Evolutionary conservation across 306 rosid species (phyloP).

Genomic region (Begonia loranthoides): DNA sequence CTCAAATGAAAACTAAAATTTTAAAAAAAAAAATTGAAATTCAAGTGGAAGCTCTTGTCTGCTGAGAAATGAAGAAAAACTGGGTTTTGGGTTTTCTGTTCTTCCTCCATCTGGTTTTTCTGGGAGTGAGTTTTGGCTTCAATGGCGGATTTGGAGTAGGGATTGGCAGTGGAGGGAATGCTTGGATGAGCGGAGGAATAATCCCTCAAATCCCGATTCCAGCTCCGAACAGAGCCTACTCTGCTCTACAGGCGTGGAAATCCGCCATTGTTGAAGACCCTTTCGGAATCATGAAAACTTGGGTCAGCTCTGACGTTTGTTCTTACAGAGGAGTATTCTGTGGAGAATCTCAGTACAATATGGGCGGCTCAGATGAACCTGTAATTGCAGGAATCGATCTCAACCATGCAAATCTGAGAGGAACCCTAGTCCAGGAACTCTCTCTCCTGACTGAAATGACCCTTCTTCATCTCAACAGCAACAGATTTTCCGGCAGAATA

Average conservation of each 20-base stretch:
- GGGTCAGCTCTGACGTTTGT: constrained; percentile 81
- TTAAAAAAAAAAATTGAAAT: too few relatives aligned
- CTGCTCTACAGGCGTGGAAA: constrained; percentile 87
- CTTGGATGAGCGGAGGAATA: constrained; percentile 58
- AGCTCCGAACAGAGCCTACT: constrained; percentile 36
- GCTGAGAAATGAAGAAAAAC: too few relatives aligned
- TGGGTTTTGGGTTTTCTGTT: too few relatives aligned
- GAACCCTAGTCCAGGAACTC: too few relatives aligned
- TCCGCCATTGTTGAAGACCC: constrained; percentile 83
- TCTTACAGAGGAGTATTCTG: constrained; percentile 86
- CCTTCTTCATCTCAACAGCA: constrained; percentile 15
- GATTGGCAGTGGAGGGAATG: constrained; percentile 18
- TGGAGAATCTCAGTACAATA: constrained; percentile 27
- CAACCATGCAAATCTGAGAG: too few relatives aligned
- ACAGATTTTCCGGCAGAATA: constrained; percentile 34
- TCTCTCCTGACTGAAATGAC: too few relatives aligned
- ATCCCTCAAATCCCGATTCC: constrained; percentile 22
- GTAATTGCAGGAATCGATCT: constrained; percentile 54
- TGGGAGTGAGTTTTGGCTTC: too few relatives aligned
- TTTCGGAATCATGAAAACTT: constrained; percentile 30
- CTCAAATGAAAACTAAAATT: too few relatives aligned
- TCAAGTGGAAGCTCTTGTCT: too few relatives aligned
- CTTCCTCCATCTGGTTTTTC: too few relatives aligned
- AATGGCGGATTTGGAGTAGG: too few relatives aligned
- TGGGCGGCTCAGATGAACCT: constrained; percentile 19